Evolutionary conservation across 495 filamentous ascomycete species (phyloP), one percentile per base, ranked within the genome.

Genomic region (Aspergillus funiculosus): DNA sequence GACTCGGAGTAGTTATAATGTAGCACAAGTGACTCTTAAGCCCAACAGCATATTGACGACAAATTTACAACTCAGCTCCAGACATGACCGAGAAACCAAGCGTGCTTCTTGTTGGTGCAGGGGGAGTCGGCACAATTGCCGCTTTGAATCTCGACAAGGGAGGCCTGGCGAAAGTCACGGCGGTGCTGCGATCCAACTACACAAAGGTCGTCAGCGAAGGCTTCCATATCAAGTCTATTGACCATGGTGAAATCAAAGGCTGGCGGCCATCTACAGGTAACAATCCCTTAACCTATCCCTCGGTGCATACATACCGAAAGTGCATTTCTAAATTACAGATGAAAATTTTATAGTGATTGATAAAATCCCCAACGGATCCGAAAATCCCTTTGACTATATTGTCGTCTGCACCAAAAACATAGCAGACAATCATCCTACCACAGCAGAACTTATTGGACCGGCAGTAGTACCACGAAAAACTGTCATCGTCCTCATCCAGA

Each of bases 121-220:
- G 78, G 0, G 69, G 68, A 34, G 63, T 81, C 1, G 79, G 78
- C 20, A 54, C 71, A 0, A 64, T 76, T 15, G 75, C 75, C 22
- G 63, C 69, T 18, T 71, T 70, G 39, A 62, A 73, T 15, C 63
- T 83, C 5, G 54, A 69, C 27, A 51, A 58, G 9, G 67, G 67
- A 19, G 56, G 61, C 2, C 37, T 30, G 2, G 68, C 67, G 14
- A 46, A 39, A 4, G 68, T 79, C 24, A 74, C 73, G 4, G 62
- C 70, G 1, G 61, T 82, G 11, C 71, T 77, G 43, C 69, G 79
- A 21, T 78, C 75, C 2, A 83, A 81, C 60, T 81, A 74, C 58
- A 59, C 60, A 1, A 60, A 52, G 4, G 75, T 71, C 20, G 57
- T 58, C 24, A 32, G 60, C 6, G 40, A 75, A 20, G 80, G 78